Conservation (phyloP, 768 basidiomycete genomes). For the Russula sp. region DNA sequence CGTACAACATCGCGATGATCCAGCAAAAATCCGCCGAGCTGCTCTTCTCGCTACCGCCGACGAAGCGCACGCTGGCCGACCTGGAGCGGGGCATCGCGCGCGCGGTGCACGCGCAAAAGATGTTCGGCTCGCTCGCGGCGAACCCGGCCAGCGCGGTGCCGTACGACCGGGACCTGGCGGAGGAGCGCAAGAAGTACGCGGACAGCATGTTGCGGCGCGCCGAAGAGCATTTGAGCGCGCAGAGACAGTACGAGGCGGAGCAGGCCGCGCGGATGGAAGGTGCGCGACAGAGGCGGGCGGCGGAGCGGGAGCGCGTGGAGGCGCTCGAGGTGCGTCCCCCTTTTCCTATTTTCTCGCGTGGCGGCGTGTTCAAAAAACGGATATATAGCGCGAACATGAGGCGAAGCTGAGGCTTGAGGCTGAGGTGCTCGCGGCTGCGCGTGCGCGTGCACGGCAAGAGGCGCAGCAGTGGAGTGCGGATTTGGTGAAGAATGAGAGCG, state of each 20-base stretch:
- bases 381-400: constrained; percentile 45
- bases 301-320: constrained; percentile 63
- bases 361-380: neutral
- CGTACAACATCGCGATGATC: constrained; percentile 98
- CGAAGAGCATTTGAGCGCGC: constrained; percentile 69
- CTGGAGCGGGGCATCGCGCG: constrained; percentile 71
- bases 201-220: constrained; percentile 76
- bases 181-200: constrained; percentile 86
- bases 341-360: neutral
- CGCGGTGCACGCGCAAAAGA: constrained; percentile 76
- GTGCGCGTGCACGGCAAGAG: constrained; percentile 68
- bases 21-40: constrained; percentile 94
- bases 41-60: constrained; percentile 61
- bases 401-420: constrained; percentile 63
- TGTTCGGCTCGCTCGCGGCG: constrained; percentile 77
- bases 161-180: constrained; percentile 81
- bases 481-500: constrained; percentile 51
- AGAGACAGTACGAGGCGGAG: constrained; percentile 66
- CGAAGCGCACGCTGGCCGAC: constrained; percentile 76
- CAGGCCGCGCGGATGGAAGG: constrained; percentile 64
- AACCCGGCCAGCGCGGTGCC: constrained; percentile 65
- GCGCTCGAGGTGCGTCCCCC: constrained; percentile 52
- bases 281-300: constrained; percentile 70
- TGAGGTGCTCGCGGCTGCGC: constrained; percentile 73
- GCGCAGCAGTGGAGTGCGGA: constrained; percentile 72